Conservation (phyloP, 345 rosid genomes). For the Firmiana major region DNA sequence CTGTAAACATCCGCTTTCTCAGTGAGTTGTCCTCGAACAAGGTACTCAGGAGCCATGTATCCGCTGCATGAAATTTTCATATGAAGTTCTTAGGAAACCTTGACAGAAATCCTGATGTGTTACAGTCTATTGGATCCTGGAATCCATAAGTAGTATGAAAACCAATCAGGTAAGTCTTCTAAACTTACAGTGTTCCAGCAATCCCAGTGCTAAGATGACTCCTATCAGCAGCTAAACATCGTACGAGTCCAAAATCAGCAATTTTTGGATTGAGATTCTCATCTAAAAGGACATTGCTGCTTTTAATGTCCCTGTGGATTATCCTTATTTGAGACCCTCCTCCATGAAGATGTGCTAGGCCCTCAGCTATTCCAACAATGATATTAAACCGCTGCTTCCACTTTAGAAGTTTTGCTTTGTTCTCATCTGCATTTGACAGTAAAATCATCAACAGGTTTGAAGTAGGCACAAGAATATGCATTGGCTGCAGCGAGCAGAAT, state of each 20-base stretch:
- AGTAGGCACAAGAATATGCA: neutral
- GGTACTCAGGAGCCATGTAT: slow-evolving; percentile 61
- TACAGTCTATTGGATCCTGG: neutral
- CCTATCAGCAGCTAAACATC: slow-evolving; percentile 43
- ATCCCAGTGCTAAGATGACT: slow-evolving; percentile 52
- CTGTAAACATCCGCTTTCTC: slow-evolving; percentile 60
- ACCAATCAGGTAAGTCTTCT: neutral
- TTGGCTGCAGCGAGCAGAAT: no score
- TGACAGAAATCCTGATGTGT: neutral
- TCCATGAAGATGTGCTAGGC: slow-evolving; percentile 52
- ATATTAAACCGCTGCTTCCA: slow-evolving; percentile 45
- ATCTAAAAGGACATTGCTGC: slow-evolving; percentile 55
- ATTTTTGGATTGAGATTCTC: slow-evolving; percentile 43
- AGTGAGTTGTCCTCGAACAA: slow-evolving; percentile 45
- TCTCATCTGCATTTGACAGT: slow-evolving; percentile 27
- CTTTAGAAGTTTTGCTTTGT: slow-evolving; percentile 22
- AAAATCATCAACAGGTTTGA: neutral
- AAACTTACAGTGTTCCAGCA: slow-evolving; percentile 55
- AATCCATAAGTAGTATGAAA: neutral
- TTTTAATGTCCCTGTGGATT: slow-evolving; percentile 56
- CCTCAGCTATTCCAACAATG: slow-evolving; percentile 53
- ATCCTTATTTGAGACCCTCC: slow-evolving; percentile 39
- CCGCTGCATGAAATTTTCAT: slow-evolving; percentile 34
- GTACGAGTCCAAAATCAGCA: slow-evolving; percentile 55
- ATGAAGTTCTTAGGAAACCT: neutral